Conservation (phyloP, 768 basidiomycete species). For the Favolaschia claudopus region DNA sequence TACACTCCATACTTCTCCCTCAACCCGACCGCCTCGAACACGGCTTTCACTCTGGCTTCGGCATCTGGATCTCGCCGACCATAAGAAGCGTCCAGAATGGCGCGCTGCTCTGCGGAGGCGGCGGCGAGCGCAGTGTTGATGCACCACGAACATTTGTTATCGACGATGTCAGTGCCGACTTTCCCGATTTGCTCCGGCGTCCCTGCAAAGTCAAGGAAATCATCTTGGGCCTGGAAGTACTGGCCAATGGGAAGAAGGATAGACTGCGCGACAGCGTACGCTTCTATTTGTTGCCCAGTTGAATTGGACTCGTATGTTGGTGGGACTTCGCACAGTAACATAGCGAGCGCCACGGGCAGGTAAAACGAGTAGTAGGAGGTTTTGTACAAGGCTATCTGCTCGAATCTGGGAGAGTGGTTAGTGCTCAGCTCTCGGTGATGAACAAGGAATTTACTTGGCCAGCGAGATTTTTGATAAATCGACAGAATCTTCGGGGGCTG, state of each 20-base stretch:
- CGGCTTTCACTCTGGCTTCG: constrained; percentile 46
- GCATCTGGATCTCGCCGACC: constrained; percentile 61
- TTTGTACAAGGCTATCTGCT: constrained; percentile 94
- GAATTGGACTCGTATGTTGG: constrained; percentile 42
- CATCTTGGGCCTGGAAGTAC: constrained; percentile 99
- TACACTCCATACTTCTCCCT: constrained; percentile 74
- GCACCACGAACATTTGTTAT: constrained; percentile 99
- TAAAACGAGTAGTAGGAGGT: constrained; percentile 99
- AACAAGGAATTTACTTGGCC: constrained; percentile 62
- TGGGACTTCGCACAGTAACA: constrained; percentile 77
- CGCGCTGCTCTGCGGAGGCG: constrained; percentile 61
- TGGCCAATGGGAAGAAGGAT: constrained; percentile 93
- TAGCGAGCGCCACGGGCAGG: constrained; percentile 94
- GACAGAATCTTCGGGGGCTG: constrained; percentile 88
- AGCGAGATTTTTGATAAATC: constrained; percentile 90
- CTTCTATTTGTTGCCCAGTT: constrained; percentile 39
- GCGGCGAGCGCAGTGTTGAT: constrained; percentile 83
- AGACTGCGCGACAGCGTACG: constrained; percentile 76
- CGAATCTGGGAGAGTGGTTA: constrained; percentile 63
- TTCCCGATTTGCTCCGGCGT: constrained; percentile 93
- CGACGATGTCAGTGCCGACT: constrained; percentile 96
- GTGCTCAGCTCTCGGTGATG: background rate
- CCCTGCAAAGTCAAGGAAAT: constrained; percentile 92
- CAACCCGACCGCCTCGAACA: constrained; percentile 80
- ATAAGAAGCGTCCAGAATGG: constrained; percentile 59